Percentiles rank a stretch among this genome's conserved stretches.
These are phyloP conservation scores for Umbelopsis sp. DNA, from an alignment of 192 early-diverging fungal species.

Conservation along the genomic window DNA sequence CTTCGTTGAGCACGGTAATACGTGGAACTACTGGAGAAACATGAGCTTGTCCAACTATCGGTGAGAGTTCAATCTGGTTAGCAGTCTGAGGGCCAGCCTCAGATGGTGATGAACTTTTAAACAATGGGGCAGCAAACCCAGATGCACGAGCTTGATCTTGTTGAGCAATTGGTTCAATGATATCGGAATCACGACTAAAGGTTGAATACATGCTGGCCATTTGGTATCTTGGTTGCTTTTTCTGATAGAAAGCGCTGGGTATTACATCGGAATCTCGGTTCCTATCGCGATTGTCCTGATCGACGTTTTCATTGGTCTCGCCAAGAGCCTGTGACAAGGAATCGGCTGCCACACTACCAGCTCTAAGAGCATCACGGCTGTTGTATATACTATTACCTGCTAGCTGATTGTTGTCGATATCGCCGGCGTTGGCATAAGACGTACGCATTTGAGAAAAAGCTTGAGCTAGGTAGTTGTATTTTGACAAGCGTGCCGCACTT, in stretches of 20 bases:
- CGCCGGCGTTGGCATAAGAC: neutral
- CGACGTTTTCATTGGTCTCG: neutral
- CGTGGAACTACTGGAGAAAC: slow-evolving; percentile 4
- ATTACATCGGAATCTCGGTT: slow-evolving; percentile 11
- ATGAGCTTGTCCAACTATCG: neutral
- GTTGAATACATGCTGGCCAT: slow-evolving; percentile 12
- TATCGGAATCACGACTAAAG: neutral
- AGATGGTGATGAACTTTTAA: neutral
- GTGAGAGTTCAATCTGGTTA: slow-evolving; percentile 5
- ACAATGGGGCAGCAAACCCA: neutral
- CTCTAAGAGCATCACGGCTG: neutral
- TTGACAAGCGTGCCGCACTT: slow-evolving; percentile 37
- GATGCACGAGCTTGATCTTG: neutral
- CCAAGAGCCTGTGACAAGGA: neutral
- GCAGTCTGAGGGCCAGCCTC: neutral
- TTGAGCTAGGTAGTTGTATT: slow-evolving; percentile 42
- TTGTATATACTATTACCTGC: neutral
- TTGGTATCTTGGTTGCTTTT: slow-evolving; percentile 13
- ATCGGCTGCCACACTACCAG: slow-evolving; percentile 2
- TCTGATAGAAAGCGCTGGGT: neutral
- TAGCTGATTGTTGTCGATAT: neutral
- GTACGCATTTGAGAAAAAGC: slow-evolving; percentile 43
- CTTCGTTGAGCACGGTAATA: slow-evolving; percentile 17
- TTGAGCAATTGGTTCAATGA: neutral
- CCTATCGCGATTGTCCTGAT: neutral